Evolutionary conservation across 176 grass and related monocot genomes (phyloP).

Genomic region (Eragrostis nindensis): DNA sequence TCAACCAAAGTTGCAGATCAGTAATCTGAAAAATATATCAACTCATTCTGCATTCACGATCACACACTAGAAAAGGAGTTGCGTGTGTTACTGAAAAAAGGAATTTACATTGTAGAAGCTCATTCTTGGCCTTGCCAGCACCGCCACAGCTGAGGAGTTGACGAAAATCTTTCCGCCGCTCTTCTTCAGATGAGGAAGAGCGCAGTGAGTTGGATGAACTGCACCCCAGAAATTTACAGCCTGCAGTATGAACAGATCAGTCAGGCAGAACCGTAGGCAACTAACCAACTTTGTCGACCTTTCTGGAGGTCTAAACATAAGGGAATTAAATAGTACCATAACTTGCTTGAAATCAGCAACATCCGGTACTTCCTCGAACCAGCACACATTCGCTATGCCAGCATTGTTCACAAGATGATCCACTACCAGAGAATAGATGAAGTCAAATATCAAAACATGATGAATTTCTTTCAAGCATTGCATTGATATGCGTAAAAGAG

Average conservation of each 20-base stretch:
- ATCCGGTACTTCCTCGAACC: conserved; percentile 56
- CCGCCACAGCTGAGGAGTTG: conserved; percentile 45
- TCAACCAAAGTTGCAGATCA: no score
- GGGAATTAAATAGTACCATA: conserved; percentile 27
- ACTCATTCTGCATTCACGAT: no score
- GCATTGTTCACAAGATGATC: conserved; percentile 77
- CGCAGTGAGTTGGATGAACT: conserved; percentile 55
- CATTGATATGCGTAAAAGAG: neutral
- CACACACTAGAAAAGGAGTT: neutral
- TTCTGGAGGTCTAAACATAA: neutral
- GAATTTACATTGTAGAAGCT: conserved; percentile 78
- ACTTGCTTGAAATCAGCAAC: conserved; percentile 55
- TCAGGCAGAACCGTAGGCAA: no score
- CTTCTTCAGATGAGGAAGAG: conserved; percentile 66
- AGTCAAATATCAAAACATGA: neutral
- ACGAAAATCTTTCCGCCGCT: conserved; percentile 65
- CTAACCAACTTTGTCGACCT: no score
- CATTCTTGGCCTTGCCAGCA: conserved; percentile 66
- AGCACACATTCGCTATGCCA: conserved; percentile 46
- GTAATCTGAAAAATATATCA: neutral
- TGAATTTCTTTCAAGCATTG: neutral
- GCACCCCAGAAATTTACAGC: conserved; percentile 74
- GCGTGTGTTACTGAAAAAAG: neutral
- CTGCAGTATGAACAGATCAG: conserved; percentile 21
- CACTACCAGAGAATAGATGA: conserved; percentile 22